Conservation (phyloP, 495 filamentous ascomycete species). For the Patellaria atrata region DNA sequence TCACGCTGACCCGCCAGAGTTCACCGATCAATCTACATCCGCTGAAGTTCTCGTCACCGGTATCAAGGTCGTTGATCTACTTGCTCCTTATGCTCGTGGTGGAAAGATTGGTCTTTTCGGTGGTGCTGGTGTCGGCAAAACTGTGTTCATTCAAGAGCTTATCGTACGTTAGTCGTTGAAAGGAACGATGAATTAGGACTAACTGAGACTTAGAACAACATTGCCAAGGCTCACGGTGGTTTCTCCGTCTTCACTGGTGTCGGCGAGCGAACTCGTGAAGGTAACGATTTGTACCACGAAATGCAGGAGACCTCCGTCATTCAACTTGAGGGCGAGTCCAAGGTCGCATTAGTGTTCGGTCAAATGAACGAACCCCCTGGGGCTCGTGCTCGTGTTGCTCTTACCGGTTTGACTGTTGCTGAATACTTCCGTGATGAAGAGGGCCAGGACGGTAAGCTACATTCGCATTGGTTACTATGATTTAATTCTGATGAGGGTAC, state of each 20-base stretch:
- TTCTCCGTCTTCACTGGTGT: slow-evolving; percentile 99
- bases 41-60: slow-evolving; percentile 96
- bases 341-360: slow-evolving; percentile 98
- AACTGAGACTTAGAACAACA: slow-evolving; percentile 63
- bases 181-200: no score
- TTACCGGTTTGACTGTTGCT: slow-evolving; percentile 76
- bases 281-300: slow-evolving; percentile 99
- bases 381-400: slow-evolving; percentile 98
- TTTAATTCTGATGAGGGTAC: slow-evolving; percentile 15
- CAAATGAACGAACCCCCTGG: slow-evolving; percentile 99
- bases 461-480: neutral
- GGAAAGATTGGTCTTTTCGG: slow-evolving; percentile 99
- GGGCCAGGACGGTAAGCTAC: slow-evolving; percentile 65
- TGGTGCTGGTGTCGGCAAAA: slow-evolving; percentile 99
- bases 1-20: slow-evolving; percentile 81
- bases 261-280: slow-evolving; percentile 99
- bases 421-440: slow-evolving; percentile 97
- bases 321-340: slow-evolving; percentile 96
- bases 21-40: slow-evolving; percentile 85
- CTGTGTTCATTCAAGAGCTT: slow-evolving; percentile 99
- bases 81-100: slow-evolving; percentile 98
- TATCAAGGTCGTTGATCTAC: slow-evolving; percentile 99
- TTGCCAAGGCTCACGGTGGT: slow-evolving; percentile 99
- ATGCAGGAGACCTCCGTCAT: slow-evolving; percentile 99
- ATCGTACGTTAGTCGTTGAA: slow-evolving; percentile 58